Base-by-base conservation (phyloP, 1,284 basidiomycete species). In the Boletus albobrunnescens region DNA sequence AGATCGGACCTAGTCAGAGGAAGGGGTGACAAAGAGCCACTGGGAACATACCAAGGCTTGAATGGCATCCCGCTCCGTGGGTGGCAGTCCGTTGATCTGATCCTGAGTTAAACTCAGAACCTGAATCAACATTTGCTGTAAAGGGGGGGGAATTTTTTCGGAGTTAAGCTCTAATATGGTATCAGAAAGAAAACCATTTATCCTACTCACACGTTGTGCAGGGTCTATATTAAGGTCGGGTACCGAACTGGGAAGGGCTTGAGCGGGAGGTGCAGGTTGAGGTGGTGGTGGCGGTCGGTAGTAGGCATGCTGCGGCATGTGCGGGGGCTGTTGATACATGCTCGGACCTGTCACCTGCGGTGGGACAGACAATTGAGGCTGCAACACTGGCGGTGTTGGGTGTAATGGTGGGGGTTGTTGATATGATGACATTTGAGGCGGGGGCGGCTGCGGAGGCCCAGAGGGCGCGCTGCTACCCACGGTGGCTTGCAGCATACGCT, bases 81-180 rank as follows among this genome's bases (percentile, higher is more conserved):
- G 84, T 19, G 93, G 90, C 38, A 98, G 70, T 7, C 80, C 82
- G 47, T 83, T 84, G 58, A 99, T 90, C 68, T 98, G 93, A 39
- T 92, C 91, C 32, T 79, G 84, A 0, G 90, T 89, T 59, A 99
- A 70, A 50, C 78, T 80, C 26, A 99, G 71, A 0, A 98, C 93
- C 70, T 94, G 92, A 65, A 90, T 74, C 37, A 94, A 63, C 82
- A 93, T 90, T 22, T 78, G 75, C 88, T 92, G 59, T 19, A 37
- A 12, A 33, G 24, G 9, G 16, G 24, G 36, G 6, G 7, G 27
- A 9, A 20, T 14, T n/a, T n/a, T n/a, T n/a, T n/a, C 51, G n/a
- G 35, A 32, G 20, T 55, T 23, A 46, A 35, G 22, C 17, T 19
- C n/a, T 27, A 6, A 16, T 32, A 38, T 26, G 17, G 43, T 2